Percentiles rank a stretch among this genome's conserved stretches.
These are phyloP conservation scores for Aspergillus sclerotialis DNA, from an alignment of 2,329 filamentous ascomycete genomes.

Conservation along the genomic window DNA sequence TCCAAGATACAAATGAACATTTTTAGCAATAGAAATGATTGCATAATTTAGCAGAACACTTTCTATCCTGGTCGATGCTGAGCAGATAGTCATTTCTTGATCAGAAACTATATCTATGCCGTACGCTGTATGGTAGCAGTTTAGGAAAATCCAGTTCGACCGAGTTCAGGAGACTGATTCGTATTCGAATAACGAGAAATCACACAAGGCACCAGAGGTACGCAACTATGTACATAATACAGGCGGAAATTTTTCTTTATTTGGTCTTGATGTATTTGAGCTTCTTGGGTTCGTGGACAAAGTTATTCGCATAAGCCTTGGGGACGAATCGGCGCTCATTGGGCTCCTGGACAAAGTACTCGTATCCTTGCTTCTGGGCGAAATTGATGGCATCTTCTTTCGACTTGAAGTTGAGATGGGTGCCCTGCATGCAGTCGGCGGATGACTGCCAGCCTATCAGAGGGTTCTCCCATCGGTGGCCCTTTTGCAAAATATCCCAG, in stretches of 20 bases:
- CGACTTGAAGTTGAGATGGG: constrained; percentile 77
- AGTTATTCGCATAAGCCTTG: constrained; percentile 97
- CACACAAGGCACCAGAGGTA: constrained; percentile 12
- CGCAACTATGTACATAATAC: constrained; percentile 31
- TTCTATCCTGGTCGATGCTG: too few species aligned
- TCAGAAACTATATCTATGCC: too few species aligned
- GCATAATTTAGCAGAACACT: too few species aligned
- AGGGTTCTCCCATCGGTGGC: constrained; percentile 96
- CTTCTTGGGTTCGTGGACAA: constrained; percentile 75
- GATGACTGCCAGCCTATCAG: constrained; percentile 99
- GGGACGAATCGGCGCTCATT: constrained; percentile 77
- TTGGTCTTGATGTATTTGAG: constrained; percentile 82
- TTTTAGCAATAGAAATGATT: too few species aligned
- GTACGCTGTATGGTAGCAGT: too few species aligned
- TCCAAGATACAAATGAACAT: too few species aligned
- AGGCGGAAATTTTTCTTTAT: constrained; percentile 42
- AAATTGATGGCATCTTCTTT: constrained; percentile 95
- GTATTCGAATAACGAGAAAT: too few species aligned
- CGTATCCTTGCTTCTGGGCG: constrained; percentile 97
- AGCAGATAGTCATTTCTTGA: too few species aligned
- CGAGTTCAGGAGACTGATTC: too few species aligned
- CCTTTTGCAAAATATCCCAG: constrained; percentile 89
- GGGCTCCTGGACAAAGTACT: constrained; percentile 97
- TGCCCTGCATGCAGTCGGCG: constrained; percentile 90
- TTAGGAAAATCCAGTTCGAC: too few species aligned